Evolutionary conservation across 2,329 filamentous ascomycete genomes (phyloP).

Genomic region (Colletotrichum limetticola): DNA sequence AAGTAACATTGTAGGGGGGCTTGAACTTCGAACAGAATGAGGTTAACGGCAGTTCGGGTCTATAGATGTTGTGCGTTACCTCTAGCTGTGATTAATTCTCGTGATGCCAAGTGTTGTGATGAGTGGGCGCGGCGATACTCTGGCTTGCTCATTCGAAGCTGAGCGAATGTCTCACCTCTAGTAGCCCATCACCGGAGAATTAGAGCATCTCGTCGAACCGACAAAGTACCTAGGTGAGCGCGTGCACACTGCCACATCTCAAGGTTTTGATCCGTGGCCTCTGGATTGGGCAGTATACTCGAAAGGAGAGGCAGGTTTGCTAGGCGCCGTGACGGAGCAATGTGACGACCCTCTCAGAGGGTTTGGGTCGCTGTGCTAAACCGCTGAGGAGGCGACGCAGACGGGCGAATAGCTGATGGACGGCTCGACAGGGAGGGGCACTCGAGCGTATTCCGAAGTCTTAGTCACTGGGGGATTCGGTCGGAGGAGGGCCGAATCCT

Average conservation of each 20-base stretch:
- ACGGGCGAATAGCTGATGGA: constrained; percentile 9
- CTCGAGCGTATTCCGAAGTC: constrained; percentile 12
- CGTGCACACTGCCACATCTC: not conserved
- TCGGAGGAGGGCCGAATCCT: not conserved
- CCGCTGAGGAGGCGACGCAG: not conserved
- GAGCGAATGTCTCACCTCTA: constrained; percentile 4
- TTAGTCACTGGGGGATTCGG: constrained; percentile 5
- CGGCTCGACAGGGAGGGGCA: constrained; percentile 16
- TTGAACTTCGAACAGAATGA: not conserved
- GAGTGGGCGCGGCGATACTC: not conserved
- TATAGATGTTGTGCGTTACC: not conserved
- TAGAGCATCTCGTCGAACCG: not conserved
- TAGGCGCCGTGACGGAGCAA: constrained; percentile 13
- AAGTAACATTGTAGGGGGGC: not conserved
- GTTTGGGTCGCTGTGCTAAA: constrained; percentile 13
- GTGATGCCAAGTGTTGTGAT: not conserved
- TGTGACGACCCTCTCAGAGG: constrained; percentile 15
- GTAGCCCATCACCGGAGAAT: not conserved
- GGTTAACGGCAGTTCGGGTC: not conserved
- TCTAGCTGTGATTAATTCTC: not conserved
- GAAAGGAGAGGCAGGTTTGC: constrained; percentile 7
- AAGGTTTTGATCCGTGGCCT: constrained; percentile 1
- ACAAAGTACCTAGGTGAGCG: not conserved
- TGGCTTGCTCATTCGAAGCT: not conserved
- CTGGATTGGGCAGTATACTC: constrained; percentile 22